A percentile compares a stretch with the other conserved stretches of the same genome.
Evolutionary conservation across 345 rosid species (phyloP).

Genomic region (Sonneratia caseolaris): DNA sequence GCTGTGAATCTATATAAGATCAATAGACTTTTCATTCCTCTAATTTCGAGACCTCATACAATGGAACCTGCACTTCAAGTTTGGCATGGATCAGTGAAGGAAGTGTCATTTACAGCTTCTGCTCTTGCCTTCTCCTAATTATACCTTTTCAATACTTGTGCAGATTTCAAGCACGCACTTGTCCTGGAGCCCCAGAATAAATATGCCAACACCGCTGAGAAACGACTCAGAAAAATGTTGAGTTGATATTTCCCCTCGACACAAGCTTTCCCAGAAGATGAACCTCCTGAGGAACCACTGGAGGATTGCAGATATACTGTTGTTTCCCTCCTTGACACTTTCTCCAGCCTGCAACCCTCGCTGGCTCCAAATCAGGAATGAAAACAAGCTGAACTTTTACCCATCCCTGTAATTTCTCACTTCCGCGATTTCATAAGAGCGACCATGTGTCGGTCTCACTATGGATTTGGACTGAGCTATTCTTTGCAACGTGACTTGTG

Average conservation of each 20-base stretch:
- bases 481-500: neutral
- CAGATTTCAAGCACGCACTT: slow-evolving; percentile 83
- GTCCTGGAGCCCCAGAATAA: slow-evolving; percentile 93
- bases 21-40: neutral
- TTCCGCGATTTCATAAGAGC: too few relatives aligned
- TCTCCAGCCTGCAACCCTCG: neutral
- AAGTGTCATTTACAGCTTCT: neutral
- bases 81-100: neutral
- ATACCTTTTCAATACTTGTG: neutral
- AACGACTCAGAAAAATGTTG: slow-evolving; percentile 53
- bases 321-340: neutral
- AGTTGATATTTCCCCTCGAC: slow-evolving; percentile 17
- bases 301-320: neutral
- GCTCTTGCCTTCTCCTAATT: neutral
- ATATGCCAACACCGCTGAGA: slow-evolving; percentile 51
- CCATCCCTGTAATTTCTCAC: too few relatives aligned
- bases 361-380: neutral
- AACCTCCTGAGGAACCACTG: neutral
- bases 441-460: too few relatives aligned
- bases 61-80: neutral
- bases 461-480: neutral
- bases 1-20: neutral
- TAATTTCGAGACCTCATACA: neutral
- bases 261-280: neutral
- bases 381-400: neutral